These are phyloP conservation scores for Lophiostoma macrostomum DNA, from an alignment of 495 filamentous ascomycete genomes.

Conservation along the genomic window DNA sequence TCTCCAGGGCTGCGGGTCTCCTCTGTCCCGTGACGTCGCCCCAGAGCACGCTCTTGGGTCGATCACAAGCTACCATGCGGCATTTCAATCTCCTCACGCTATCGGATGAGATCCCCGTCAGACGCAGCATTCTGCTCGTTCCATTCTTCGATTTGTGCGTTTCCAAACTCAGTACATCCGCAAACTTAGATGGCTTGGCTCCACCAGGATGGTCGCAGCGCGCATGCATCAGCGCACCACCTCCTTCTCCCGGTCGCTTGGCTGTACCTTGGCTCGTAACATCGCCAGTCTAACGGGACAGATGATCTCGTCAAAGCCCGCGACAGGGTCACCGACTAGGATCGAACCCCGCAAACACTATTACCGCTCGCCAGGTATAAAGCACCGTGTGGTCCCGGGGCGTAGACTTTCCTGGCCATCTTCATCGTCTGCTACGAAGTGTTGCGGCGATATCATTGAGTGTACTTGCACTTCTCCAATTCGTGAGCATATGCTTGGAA, in stretches of 20 bases:
- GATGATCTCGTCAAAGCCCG: constrained; percentile 4
- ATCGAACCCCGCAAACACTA: constrained; percentile 2
- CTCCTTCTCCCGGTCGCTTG: constrained; percentile 23
- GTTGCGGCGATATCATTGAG: neutral
- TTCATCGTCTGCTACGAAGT: neutral
- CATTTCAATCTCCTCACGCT: neutral
- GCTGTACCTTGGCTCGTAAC: constrained; percentile 25
- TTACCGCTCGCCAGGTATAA: neutral
- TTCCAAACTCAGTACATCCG: neutral
- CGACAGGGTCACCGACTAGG: neutral
- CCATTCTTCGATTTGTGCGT: constrained; percentile 13
- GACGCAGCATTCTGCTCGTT: constrained; percentile 1
- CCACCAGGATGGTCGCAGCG: constrained; percentile 9
- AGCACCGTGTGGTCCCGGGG: neutral
- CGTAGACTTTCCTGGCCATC: neutral
- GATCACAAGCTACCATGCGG: neutral
- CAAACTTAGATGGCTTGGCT: constrained; percentile 23
- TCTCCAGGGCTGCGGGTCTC: no score
- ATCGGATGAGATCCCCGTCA: neutral
- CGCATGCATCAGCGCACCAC: constrained; percentile 16
- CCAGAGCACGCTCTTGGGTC: no score
- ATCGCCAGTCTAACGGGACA: neutral
- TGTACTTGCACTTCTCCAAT: neutral
- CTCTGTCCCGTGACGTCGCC: no score
- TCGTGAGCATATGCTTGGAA: neutral